Evolutionary conservation across 108 stramenopile species (phyloP), one percentile per base, ranked within the genome.

Genomic region (Cyclotella kingstonii): DNA sequence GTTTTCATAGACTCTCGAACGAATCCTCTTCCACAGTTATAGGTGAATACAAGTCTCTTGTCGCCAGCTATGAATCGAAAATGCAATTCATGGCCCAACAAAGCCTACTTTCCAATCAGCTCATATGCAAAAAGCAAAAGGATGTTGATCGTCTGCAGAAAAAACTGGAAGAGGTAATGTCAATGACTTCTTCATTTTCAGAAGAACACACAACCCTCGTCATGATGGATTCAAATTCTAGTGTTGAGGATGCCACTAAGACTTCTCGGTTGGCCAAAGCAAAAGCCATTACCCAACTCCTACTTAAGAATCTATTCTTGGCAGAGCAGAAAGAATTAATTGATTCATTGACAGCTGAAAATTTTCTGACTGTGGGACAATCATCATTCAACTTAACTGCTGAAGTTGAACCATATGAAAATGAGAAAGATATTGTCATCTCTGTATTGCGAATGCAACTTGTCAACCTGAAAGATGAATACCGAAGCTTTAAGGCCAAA

Each of bases 101-200:
- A 47, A 57, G 60, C 26, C 34, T 74, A 12, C 59, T 74, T 11
- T 60, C 73, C 7, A 41, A 54, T 11, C 64, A 59, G 34, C 29
- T 58, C n/a, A 8, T 74, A 11, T 30, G 38, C 19, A 60, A 74
- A 6, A 74, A 74, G 33, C 51, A 52, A 29, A 36, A 30, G 40
- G 59, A 74, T 46, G 39, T 74, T 10, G 35, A 35, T 30, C 38
- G 52, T 29, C 51, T 74, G 8, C 50, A 52, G 41, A 19, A 54
- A 19, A 58, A 59, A 33, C 73, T 74, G 5, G 17, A 56, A 10
- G 47, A 55, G n/a, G 33, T 57, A 0, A 46, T 27, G 31, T 19
- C n/a, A n/a, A n/a, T n/a, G n/a, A n/a, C 53, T 17, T 17, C 30
- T 18, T 23, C 57, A 28, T 19, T 27, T 19, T 34, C 55, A 21